Evolutionary conservation across 208 protist genomes (phyloP).

Genomic region (Porcisia hertigi): DNA sequence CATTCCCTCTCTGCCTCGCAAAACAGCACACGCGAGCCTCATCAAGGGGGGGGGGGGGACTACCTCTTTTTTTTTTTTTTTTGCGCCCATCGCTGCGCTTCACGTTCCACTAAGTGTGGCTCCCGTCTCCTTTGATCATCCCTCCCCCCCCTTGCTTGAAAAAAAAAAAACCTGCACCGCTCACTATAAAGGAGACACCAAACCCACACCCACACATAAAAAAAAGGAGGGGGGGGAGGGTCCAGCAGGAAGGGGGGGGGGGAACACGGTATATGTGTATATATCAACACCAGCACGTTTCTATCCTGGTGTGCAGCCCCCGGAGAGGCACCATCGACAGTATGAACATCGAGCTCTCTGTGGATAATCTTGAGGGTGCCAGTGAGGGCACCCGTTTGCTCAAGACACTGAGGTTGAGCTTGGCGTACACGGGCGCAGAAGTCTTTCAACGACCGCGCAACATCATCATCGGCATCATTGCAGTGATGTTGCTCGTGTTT

Average conservation of each 20-base stretch:
- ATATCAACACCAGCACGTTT: no score
- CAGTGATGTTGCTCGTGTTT: conserved; percentile 67
- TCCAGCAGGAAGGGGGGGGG: no score
- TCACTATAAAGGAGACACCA: no score
- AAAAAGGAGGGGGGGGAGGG: no score
- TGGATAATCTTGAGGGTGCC: background rate
- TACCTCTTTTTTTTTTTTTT: background rate
- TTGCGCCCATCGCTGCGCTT: background rate
- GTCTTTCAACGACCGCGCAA: conserved; percentile 60
- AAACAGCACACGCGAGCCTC: no score
- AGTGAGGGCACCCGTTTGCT: conserved; percentile 1
- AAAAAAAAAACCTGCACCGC: no score
- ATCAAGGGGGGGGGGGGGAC: background rate
- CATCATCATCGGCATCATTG: conserved; percentile 56
- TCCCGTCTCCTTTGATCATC: no score
- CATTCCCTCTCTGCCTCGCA: background rate
- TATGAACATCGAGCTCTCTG: background rate
- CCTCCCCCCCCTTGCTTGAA: no score
- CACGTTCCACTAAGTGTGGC: no score
- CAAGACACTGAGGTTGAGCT: conserved; percentile 35
- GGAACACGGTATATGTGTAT: no score
- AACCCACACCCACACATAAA: no score
- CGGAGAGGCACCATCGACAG: background rate
- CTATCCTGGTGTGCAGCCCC: no score
- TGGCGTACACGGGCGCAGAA: conserved; percentile 56